Evolutionary conservation across 768 basidiomycete species (phyloP).

Genomic region (Lyophyllum decastes): DNA sequence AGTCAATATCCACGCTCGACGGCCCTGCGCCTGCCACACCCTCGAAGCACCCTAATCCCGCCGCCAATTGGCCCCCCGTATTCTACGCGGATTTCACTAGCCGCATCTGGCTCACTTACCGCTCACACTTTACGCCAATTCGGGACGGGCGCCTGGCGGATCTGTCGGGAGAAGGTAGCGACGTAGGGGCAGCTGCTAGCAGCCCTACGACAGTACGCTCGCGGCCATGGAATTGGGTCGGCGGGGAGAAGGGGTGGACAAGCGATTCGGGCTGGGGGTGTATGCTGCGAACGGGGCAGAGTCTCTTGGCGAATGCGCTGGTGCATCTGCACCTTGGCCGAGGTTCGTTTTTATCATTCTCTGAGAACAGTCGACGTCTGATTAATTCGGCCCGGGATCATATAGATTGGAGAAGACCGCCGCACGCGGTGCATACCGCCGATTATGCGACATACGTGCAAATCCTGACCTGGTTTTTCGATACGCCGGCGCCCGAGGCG

Average conservation of each 20-base stretch:
- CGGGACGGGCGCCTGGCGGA: slow-evolving; percentile 53
- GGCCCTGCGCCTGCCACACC: background rate
- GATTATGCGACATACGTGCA: slow-evolving; percentile 88
- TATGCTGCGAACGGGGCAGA: slow-evolving; percentile 88
- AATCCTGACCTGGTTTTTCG: slow-evolving; percentile 93
- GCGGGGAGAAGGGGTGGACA: slow-evolving; percentile 79
- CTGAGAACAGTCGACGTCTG: background rate
- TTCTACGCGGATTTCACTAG: slow-evolving; percentile 92
- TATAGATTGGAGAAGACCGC: slow-evolving; percentile 84
- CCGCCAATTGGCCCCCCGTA: slow-evolving; percentile 69
- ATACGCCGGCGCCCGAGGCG: slow-evolving; percentile 78
- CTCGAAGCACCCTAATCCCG: slow-evolving; percentile 30
- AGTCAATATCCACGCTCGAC: background rate
- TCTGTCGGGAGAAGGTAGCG: slow-evolving; percentile 22
- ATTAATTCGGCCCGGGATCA: background rate
- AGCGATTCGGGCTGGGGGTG: slow-evolving; percentile 91
- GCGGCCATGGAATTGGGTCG: slow-evolving; percentile 65
- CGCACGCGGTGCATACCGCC: slow-evolving; percentile 54
- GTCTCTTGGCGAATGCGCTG: slow-evolving; percentile 79
- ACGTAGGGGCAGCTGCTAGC: slow-evolving; percentile 19
- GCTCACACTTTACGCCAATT: slow-evolving; percentile 84
- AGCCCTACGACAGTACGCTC: slow-evolving; percentile 41
- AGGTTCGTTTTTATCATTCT: slow-evolving; percentile 13
- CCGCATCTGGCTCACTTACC: slow-evolving; percentile 90
- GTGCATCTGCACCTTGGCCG: slow-evolving; percentile 68